Percentiles rank a stretch among this genome's conserved stretches.
Evolutionary conservation across 2,329 filamentous ascomycete genomes (phyloP).

Genomic region (Cladorrhinum sp.): DNA sequence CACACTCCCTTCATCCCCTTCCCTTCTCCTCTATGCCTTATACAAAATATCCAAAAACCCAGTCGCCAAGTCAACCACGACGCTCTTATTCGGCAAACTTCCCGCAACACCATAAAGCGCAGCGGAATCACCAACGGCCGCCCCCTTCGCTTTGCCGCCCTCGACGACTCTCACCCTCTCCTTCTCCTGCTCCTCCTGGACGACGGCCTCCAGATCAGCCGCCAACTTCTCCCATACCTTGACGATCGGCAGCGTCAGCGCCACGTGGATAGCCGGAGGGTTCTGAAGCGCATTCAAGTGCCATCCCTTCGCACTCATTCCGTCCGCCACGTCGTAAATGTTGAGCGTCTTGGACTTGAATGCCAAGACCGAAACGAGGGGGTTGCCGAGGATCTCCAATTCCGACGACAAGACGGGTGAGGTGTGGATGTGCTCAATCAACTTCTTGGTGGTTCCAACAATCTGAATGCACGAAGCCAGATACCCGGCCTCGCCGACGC

Average conservation of each 20-base stretch:
- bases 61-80: constrained; percentile 84
- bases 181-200: constrained; percentile 75
- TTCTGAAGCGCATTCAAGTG: constrained; percentile 92
- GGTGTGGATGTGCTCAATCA: constrained; percentile 69
- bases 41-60: constrained; percentile 64
- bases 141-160: constrained; percentile 63
- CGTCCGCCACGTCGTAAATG: constrained; percentile 92
- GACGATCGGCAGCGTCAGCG: constrained; percentile 83
- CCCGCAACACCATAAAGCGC: constrained; percentile 94
- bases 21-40: constrained; percentile 20
- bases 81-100: constrained; percentile 90
- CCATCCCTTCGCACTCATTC: constrained; percentile 81
- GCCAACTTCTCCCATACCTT: constrained; percentile 78
- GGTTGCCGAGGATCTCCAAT: constrained; percentile 76
- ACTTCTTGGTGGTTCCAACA: constrained; percentile 79
- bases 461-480: constrained; percentile 83
- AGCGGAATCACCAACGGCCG: constrained; percentile 73
- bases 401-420: constrained; percentile 67
- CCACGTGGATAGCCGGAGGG: constrained; percentile 89
- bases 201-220: constrained; percentile 63
- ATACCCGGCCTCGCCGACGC: constrained; percentile 83
- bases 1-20: background rate
- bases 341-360: constrained; percentile 82
- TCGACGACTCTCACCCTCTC: constrained; percentile 69
- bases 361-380: constrained; percentile 85